Evolutionary conservation across 306 rosid genomes (phyloP).

Genomic region (Luffa acutangula): DNA sequence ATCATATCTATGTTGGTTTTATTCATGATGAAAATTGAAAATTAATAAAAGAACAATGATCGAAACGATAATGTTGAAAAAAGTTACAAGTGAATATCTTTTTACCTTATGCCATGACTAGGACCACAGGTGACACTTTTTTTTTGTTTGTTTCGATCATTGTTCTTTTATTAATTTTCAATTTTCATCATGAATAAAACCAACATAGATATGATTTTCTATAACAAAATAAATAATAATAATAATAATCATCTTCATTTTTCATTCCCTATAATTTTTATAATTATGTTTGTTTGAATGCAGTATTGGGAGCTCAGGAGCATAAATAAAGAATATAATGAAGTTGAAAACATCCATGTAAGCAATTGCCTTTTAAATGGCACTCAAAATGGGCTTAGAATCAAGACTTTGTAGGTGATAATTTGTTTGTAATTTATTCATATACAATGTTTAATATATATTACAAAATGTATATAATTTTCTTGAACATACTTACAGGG

Average conservation of each 20-base stretch:
- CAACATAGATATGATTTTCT: no score
- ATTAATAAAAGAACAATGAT: no score
- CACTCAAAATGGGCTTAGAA: conserved; percentile 48
- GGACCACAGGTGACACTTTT: not conserved
- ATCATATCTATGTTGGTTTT: no score
- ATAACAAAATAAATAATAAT: no score
- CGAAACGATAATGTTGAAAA: no score
- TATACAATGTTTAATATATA: not conserved
- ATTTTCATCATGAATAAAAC: no score
- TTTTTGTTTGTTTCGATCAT: no score
- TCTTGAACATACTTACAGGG: not conserved
- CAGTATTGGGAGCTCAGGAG: conserved; percentile 58
- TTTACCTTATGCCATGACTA: not conserved
- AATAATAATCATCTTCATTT: not conserved
- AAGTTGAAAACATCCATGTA: conserved; percentile 42
- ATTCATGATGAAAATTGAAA: no score
- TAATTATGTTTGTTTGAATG: not conserved
- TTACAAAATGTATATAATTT: not conserved
- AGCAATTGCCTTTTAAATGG: conserved; percentile 29
- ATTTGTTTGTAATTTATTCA: not conserved
- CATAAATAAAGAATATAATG: conserved; percentile 20
- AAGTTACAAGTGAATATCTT: no score
- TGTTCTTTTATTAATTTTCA: no score
- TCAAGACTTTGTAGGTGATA: conserved; percentile 50
- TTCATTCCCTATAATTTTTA: not conserved